Base-by-base conservation (phyloP, 2,329 filamentous ascomycete genomes). In the Fusarium sp. region DNA sequence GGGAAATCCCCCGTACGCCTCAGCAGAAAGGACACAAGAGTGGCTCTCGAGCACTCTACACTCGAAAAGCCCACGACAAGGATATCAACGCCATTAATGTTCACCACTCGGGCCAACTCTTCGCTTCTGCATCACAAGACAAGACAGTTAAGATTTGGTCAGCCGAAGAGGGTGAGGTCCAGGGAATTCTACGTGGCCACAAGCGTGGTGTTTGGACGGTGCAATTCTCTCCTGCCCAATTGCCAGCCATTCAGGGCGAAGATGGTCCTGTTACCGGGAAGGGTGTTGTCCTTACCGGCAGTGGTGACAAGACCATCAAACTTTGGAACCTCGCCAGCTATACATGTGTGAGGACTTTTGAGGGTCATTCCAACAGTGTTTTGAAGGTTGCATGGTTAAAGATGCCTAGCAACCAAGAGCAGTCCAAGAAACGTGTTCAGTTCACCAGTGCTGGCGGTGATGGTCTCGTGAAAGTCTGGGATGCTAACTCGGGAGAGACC, bases 141-240 rank as follows among this genome's bases (percentile, higher is more conserved):
- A 92, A 94, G 69, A 96, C 93, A 0, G 94, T 98, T 69, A 99
- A 98, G 81, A 96, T 99, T 60, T 99, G 95, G 91, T 96, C 94
- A 9, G 85, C 91, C 8, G 90, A 94, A 69, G 92, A 96, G 76
- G 94, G 96, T 20, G 94, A 97, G 73, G 91, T 94, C 0, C 88
- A 96, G 66, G 96, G 96, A 67, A 93, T 99, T 30, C 86, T 99
- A 19, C 89, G 93, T 54, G 96, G 96, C 3, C 96, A 99, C 78
- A 92, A 93, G 75, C 89, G 96, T 77, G 96, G 96, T 77, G 95
- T 99, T 12, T 99, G 96, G 96, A 93, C 93, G 3, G 93, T 97
- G 40, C 90, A 91, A 54, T 99, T 99, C 77, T 91, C 94, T 7
- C 94, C 94, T 2, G 86, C 88, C 56, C 87, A 91, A 57, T 91